Evolutionary conservation across 257 asterid genomes (phyloP).

Genomic region (Echites panduratus): DNA sequence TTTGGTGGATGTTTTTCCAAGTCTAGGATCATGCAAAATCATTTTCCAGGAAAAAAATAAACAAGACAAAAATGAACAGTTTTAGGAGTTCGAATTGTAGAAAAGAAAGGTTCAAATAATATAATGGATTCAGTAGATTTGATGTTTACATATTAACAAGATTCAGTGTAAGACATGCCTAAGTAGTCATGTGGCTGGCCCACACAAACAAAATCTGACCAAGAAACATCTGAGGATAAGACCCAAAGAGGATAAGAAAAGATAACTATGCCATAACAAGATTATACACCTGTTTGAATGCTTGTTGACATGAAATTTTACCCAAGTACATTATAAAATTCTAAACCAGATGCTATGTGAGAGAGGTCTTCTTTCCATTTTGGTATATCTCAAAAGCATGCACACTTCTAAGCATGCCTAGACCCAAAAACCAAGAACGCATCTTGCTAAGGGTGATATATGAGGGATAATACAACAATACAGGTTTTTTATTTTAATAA

Average conservation of each 20-base stretch:
- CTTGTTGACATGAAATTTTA: slow-evolving; percentile 1
- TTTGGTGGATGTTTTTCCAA: slow-evolving; percentile 59
- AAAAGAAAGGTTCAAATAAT: not conserved
- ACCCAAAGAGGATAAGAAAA: not conserved
- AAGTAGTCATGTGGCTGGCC: not conserved
- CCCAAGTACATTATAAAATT: not conserved
- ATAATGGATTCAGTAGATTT: not conserved
- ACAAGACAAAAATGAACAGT: not conserved
- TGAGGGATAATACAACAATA: not conserved
- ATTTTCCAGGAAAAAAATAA: slow-evolving; percentile 15
- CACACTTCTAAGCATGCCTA: not conserved
- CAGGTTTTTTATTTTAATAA: too few species aligned
- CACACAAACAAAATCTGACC: not conserved
- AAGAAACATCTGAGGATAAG: not conserved
- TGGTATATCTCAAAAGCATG: not conserved
- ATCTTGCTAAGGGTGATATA: not conserved
- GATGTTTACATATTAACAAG: not conserved
- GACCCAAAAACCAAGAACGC: not conserved
- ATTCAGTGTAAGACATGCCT: not conserved
- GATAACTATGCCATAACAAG: not conserved
- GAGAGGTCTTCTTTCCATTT: not conserved
- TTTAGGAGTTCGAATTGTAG: not conserved
- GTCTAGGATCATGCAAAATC: slow-evolving; percentile 38
- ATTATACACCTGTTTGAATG: not conserved
- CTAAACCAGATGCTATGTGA: not conserved